Evolutionary conservation across 202 grass and related monocot genomes (phyloP).

Genomic region (Setaria viridis): DNA sequence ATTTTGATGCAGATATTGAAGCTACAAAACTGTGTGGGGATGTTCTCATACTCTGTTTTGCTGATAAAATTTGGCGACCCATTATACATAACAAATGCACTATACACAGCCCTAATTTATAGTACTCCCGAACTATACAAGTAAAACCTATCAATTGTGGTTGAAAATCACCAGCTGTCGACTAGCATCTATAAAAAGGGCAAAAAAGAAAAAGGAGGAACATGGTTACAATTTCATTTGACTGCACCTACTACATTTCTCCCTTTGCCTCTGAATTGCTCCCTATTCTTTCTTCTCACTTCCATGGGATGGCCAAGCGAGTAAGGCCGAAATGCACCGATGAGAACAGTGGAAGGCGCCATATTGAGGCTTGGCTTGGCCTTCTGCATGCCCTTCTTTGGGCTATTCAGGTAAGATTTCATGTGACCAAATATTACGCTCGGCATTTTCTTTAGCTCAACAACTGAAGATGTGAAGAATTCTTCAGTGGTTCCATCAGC

Average conservation of each 20-base stretch:
- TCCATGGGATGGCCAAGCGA: constrained; percentile 68
- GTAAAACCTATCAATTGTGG: constrained; percentile 32
- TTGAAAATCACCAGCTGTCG: constrained; percentile 36
- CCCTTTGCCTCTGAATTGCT: constrained; percentile 61
- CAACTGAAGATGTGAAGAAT: constrained; percentile 65
- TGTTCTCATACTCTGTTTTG: constrained; percentile 17
- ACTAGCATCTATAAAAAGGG: constrained; percentile 30
- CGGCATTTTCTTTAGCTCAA: constrained; percentile 63
- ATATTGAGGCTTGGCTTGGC: constrained; percentile 62
- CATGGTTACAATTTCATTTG: constrained; percentile 54
- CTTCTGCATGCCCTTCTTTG: constrained; percentile 56
- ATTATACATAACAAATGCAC: constrained; percentile 33
- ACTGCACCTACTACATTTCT: constrained; percentile 58
- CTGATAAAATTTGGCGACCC: constrained; percentile 7
- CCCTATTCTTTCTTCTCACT: constrained; percentile 71
- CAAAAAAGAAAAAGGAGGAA: not conserved
- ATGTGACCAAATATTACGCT: constrained; percentile 56
- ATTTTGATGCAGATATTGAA: not conserved
- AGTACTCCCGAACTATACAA: constrained; percentile 46
- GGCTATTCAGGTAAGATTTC: constrained; percentile 66
- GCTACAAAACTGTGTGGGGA: not conserved
- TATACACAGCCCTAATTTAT: constrained; percentile 46
- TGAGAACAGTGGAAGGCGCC: constrained; percentile 67
- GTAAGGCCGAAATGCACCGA: constrained; percentile 77
- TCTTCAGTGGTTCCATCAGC: constrained; percentile 49